Evolutionary conservation across 169 alveolate genomes (phyloP).

Genomic region (Plasmodium ovale): DNA sequence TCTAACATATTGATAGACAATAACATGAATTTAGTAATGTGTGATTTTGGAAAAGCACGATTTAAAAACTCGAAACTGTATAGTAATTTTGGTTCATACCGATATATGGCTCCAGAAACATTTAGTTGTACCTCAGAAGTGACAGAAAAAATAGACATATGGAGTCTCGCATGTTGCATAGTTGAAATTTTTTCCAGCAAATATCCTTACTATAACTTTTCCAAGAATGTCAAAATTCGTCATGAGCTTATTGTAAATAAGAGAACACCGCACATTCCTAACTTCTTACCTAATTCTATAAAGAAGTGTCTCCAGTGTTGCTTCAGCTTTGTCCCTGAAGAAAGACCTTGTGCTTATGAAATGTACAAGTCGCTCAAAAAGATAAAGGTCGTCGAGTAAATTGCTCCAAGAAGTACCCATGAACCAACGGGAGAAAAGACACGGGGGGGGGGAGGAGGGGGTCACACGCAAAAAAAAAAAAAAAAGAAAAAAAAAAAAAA

Average conservation of each 20-base stretch:
- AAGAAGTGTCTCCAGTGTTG: conserved; percentile 31
- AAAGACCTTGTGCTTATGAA: conserved; percentile 69
- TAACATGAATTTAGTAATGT: conserved; percentile 70
- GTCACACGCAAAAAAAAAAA: too few species aligned
- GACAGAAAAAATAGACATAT: conserved; percentile 62
- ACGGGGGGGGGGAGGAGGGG: too few species aligned
- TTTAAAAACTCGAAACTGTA: conserved; percentile 65
- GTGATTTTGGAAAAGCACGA: conserved; percentile 75
- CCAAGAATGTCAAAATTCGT: conserved; percentile 50
- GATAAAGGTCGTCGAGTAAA: conserved; percentile 57
- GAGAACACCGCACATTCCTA: conserved; percentile 48
- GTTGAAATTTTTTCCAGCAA: conserved; percentile 72
- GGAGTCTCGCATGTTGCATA: conserved; percentile 74
- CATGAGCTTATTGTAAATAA: conserved; percentile 56
- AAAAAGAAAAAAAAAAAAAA: too few species aligned
- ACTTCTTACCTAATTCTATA: conserved; percentile 57
- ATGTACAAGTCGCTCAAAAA: conserved; percentile 55
- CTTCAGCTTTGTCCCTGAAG: conserved; percentile 54
- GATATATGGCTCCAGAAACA: conserved; percentile 77
- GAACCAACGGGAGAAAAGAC: too few species aligned
- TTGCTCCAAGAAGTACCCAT: too few species aligned
- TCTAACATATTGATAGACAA: conserved; percentile 69
- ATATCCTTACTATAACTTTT: conserved; percentile 57
- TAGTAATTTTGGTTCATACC: conserved; percentile 74
- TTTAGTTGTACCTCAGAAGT: conserved; percentile 66